Evolutionary conservation across 306 rosid species (phyloP).

Genomic region (Alnus rubra): DNA sequence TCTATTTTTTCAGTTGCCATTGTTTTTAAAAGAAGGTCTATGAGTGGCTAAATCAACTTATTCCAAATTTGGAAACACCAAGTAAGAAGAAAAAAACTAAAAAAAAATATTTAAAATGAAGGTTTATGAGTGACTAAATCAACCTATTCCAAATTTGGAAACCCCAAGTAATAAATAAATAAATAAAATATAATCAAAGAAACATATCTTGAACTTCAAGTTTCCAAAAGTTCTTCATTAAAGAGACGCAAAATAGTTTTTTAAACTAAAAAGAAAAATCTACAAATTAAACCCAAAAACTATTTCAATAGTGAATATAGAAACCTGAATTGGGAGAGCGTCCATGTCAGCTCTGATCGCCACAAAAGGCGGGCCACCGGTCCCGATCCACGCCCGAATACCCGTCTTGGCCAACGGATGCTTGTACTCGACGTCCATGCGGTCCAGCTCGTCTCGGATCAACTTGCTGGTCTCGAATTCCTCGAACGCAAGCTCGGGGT

Average conservation of each 20-base stretch:
- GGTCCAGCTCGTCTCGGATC: constrained; percentile 72
- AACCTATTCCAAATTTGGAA: background rate
- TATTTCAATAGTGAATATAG: background rate
- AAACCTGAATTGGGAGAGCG: constrained; percentile 97
- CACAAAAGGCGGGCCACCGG: constrained; percentile 89
- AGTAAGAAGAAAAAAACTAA: background rate
- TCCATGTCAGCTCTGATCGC: constrained; percentile 98
- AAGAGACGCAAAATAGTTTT: too few species aligned
- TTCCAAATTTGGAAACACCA: background rate
- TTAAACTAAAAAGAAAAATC: background rate
- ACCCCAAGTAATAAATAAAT: background rate
- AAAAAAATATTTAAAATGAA: background rate
- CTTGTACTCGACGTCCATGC: constrained; percentile 64
- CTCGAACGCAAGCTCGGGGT: constrained; percentile 91
- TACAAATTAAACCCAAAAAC: too few species aligned
- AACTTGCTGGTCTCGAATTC: constrained; percentile 79
- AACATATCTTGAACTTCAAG: background rate
- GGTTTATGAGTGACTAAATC: background rate
- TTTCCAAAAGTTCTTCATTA: too few species aligned
- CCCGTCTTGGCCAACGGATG: constrained; percentile 80
- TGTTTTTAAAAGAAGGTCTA: background rate
- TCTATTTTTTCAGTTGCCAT: too few species aligned
- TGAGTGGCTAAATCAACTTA: too few species aligned
- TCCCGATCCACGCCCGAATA: constrained; percentile 82
- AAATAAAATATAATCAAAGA: too few species aligned